Evolutionary conservation across 2,329 filamentous ascomycete species (phyloP).

Genomic region (Calonectria ilicicola): DNA sequence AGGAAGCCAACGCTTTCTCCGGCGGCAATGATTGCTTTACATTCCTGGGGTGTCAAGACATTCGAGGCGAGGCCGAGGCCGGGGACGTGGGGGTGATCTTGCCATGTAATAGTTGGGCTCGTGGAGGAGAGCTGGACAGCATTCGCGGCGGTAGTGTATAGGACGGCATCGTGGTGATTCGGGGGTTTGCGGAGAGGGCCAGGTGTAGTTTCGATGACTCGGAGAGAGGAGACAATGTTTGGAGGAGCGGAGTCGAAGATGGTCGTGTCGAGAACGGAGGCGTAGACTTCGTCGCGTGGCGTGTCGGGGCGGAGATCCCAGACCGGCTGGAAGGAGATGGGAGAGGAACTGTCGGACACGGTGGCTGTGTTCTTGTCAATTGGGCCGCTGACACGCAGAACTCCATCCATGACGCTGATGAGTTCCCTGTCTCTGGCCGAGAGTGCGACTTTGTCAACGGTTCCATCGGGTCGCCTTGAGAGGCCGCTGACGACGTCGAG

Average conservation of each 20-base stretch:
- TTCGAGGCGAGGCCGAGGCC: conserved; percentile 70
- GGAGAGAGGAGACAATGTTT: conserved; percentile 57
- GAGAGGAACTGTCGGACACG: conserved; percentile 49
- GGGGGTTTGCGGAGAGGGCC: conserved; percentile 73
- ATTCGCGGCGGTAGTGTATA: conserved; percentile 71
- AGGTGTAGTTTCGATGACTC: conserved; percentile 71
- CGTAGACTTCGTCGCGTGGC: conserved; percentile 60
- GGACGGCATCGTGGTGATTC: conserved; percentile 74
- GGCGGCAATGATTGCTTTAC: conserved; percentile 74
- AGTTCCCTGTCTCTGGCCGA: conserved; percentile 64
- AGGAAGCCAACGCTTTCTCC: conserved; percentile 75
- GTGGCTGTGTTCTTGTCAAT: conserved; percentile 62
- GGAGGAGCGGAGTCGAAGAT: conserved; percentile 58
- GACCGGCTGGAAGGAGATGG: conserved; percentile 68
- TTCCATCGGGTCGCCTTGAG: conserved; percentile 64
- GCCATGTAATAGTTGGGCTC: conserved; percentile 61
- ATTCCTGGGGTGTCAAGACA: conserved; percentile 71
- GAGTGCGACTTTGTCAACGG: conserved; percentile 49
- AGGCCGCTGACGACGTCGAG: conserved; percentile 76
- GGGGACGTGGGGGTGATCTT: conserved; percentile 72
- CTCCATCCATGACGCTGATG: conserved; percentile 71
- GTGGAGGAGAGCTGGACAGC: conserved; percentile 63
- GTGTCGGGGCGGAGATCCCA: conserved; percentile 68
- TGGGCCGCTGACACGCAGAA: conserved; percentile 72
- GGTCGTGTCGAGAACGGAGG: conserved; percentile 69